These are phyloP conservation scores for Hypsizygus ulmarius DNA, from an alignment of 1,284 basidiomycete species.

Conservation along the genomic window DNA sequence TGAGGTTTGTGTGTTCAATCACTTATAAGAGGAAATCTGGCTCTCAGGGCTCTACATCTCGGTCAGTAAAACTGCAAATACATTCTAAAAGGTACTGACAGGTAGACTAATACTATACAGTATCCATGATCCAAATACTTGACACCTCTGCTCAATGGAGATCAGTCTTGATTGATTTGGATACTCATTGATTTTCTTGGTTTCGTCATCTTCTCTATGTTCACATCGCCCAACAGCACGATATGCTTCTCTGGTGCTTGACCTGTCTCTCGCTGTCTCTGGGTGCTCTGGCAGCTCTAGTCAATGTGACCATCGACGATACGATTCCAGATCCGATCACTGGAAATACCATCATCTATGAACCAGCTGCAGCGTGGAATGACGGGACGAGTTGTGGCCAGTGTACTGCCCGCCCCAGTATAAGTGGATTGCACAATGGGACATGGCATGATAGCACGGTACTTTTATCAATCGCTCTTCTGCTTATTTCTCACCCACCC, in stretches of 20 bases:
- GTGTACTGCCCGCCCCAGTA: slow-evolving; percentile 26
- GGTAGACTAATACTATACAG: no score
- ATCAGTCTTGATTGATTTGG: no score
- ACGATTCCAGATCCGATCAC: slow-evolving; percentile 35
- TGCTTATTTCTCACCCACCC: slow-evolving; percentile 25
- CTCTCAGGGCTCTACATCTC: no score
- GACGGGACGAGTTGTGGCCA: slow-evolving; percentile 20
- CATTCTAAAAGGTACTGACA: no score
- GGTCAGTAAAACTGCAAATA: no score
- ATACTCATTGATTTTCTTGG: neutral
- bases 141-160: no score
- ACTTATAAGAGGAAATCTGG: no score
- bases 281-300: slow-evolving; percentile 23
- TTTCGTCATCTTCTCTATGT: neutral
- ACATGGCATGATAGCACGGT: slow-evolving; percentile 9
- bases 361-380: slow-evolving; percentile 30
- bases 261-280: slow-evolving; percentile 5
- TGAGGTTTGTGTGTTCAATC: no score
- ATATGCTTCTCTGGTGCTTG: slow-evolving; percentile 6
- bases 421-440: slow-evolving; percentile 10
- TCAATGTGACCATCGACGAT: slow-evolving; percentile 45
- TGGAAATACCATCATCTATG: slow-evolving; percentile 26
- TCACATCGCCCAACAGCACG: slow-evolving; percentile 4
- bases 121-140: no score
- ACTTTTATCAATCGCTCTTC: neutral